phyloP scores from a whole-genome alignment of 768 basidiomycete species.

The Tylopilus plumbeoviolaceoides region DNA sequence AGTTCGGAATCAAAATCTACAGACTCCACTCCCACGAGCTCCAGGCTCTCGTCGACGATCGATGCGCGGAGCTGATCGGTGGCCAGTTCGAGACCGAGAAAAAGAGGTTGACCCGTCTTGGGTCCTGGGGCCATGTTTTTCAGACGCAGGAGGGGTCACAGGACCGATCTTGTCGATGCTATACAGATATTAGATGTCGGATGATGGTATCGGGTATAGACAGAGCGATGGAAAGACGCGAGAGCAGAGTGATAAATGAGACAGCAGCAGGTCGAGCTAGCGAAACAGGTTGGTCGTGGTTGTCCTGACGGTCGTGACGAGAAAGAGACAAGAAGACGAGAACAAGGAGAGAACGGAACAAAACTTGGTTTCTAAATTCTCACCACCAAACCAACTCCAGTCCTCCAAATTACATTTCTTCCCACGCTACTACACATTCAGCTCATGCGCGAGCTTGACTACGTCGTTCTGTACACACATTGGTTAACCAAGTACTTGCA shows the following conservation, averaged over 20 bases:
- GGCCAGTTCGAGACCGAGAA: slow-evolving; percentile 83
- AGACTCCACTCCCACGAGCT: slow-evolving; percentile 76
- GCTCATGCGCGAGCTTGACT: slow-evolving; percentile 48
- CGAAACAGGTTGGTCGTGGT: slow-evolving; percentile 10
- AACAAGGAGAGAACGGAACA: slow-evolving; percentile 8
- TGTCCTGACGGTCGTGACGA: slow-evolving; percentile 28
- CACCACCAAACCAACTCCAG: slow-evolving; percentile 11
- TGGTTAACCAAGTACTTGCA: not conserved
- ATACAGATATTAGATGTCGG: no score
- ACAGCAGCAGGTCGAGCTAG: slow-evolving; percentile 3
- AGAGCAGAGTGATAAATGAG: slow-evolving; percentile 9
- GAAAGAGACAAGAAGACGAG: slow-evolving; percentile 10
- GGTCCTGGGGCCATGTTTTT: slow-evolving; percentile 31
- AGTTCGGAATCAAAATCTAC: slow-evolving; percentile 82
- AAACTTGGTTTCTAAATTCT: slow-evolving; percentile 16
- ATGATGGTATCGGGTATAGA: slow-evolving; percentile 27
- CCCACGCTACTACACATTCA: slow-evolving; percentile 35
- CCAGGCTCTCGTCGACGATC: slow-evolving; percentile 78
- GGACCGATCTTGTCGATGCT: not conserved
- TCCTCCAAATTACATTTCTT: slow-evolving; percentile 21
- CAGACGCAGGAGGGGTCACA: slow-evolving; percentile 4
- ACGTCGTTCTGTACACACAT: slow-evolving; percentile 39
- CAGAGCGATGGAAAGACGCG: slow-evolving; percentile 7
- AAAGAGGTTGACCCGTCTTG: slow-evolving; percentile 51
- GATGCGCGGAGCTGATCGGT: slow-evolving; percentile 81